A percentile compares a stretch with the other conserved stretches of the same genome.
These are phyloP conservation scores for Peltaster fructicola DNA, from an alignment of 2,329 filamentous ascomycete genomes.

Conservation along the genomic window DNA sequence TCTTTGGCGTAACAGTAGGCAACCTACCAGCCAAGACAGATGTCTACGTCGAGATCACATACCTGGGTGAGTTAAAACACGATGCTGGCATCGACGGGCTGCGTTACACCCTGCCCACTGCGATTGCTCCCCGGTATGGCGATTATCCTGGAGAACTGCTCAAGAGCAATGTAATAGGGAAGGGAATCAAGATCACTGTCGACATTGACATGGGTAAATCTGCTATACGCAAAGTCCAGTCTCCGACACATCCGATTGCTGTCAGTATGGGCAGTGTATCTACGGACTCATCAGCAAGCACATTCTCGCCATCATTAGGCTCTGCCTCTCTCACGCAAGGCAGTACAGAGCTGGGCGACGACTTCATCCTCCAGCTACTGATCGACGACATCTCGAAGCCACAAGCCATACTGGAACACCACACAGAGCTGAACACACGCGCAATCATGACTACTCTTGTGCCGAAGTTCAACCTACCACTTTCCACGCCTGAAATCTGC, in stretches of 20 bases:
- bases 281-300: conserved; percentile 20
- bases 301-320: conserved; percentile 39
- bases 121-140: conserved; percentile 51
- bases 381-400: conserved; percentile 44
- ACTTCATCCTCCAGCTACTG: conserved; percentile 50
- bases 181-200: conserved; percentile 36
- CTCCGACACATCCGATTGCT: conserved; percentile 49
- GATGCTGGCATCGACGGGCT: conserved; percentile 50
- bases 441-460: conserved; percentile 56
- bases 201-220: conserved; percentile 41
- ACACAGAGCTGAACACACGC: conserved; percentile 40
- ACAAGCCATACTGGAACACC: conserved; percentile 46
- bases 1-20: conserved; percentile 50
- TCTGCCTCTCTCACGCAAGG: conserved; percentile 42
- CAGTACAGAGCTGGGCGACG: conserved; percentile 37
- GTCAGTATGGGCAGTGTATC: conserved; percentile 46
- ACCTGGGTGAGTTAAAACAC: conserved; percentile 54
- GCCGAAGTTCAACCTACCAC: conserved; percentile 47
- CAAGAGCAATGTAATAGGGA: conserved; percentile 8
- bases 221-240: conserved; percentile 44
- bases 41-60: conserved; percentile 44
- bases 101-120: conserved; percentile 50
- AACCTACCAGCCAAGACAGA: conserved; percentile 44
- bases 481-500: conserved; percentile 43
- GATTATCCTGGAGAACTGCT: conserved; percentile 23